Base-by-base conservation (phyloP, 2,329 filamentous ascomycete genomes). In the Thelonectria discophora region DNA sequence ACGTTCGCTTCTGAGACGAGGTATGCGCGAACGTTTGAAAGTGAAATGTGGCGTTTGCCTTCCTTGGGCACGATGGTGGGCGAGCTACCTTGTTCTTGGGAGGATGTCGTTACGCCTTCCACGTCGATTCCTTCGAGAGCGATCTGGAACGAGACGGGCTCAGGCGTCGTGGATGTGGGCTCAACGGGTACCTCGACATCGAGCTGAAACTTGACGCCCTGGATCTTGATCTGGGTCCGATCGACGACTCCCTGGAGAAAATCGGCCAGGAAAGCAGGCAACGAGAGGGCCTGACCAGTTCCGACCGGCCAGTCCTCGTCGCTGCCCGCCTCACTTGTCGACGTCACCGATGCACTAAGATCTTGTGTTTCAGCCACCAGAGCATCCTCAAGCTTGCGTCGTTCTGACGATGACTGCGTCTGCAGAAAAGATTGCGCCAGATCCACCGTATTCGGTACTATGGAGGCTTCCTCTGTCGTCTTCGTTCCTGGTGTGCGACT, bases 401-500 rank as follows among this genome's bases (percentile, higher is more conserved):
- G 88, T 69, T 93, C 90, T 50, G 86, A 81, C 5, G 80, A 79
- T 12, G 90, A 87, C 71, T 93, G 88, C 2, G 89, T 86, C 66
- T 90, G 83, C n/a, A 94, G 80, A 72, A 94, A 94, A 0, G 91
- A 94, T 72, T 90, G 85, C 13, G 92, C 91, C 13, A 95, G 81
- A 66, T 93, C 89, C 59, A 88, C 86, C 2, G 90, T 85, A 21
- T 90, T 90, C 0, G 90, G 91, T 3, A 93, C 82, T 6, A 79
- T 68, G 1, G 75, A 69, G 17, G 69, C 32, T 39, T 71, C 68
- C 5, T 71, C 72, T 37, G 72, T 60, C 10, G 68, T 66, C 53
- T 72, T 68, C 65, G 66, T 69, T 86, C 32, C 90, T 74, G 46
- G 75, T 66, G 45, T 78, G 72, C 54, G 71, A 45, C 45, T 68